Base-by-base conservation (phyloP, 139 green algal species). In the Chlamydomonas sp. region DNA sequence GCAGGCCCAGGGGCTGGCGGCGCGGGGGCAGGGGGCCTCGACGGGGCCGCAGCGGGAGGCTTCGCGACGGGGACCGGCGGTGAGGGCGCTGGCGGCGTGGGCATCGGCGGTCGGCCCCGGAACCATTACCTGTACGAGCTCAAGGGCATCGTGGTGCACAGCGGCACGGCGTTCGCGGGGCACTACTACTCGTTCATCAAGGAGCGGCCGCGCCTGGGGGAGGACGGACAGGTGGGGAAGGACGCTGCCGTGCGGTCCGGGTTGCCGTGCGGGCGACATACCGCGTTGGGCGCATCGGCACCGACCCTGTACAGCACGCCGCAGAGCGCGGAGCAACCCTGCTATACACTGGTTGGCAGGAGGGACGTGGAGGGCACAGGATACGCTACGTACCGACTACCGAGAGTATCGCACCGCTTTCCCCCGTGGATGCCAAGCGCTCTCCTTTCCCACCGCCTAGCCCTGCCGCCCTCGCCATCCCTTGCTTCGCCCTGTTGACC, bases 131-230 rank as follows among this genome's bases (percentile, higher is more conserved):
- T 94, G 61, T 99, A 99, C 88, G 84, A 96, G 57, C 94, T 99
- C 31, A 92, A 93, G 79, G 97, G 97, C 57, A 93, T 99, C 1
- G 95, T 99, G 49, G 96, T 99, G 75, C 97, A 99, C 90, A 96
- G 90, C 7, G 97, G 97, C n/a, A 97, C 91, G 12, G 97, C 96
- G 0, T 98, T 98, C 93, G 96, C 95, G 1, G 97, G 97, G 1
- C 97, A 99, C 90, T 99, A 99, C 91, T 99, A 99, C 89, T 96
- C 95, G 16, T 99, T 96, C 91, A 97, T 98, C 78, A 94, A 96
- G 88, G 96, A 97, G 85, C 84, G 95, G 59, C 78, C 83, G 49
- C 80, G 62, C 73, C 18, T 80, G 57, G 73, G 60, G 2, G 58
- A 77, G 49, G 68, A 84, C 79, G 66, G 79, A 20, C 73, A 85